These are phyloP conservation scores for Amanita phalloides DNA, from an alignment of 768 basidiomycete species.

Conservation along the genomic window DNA sequence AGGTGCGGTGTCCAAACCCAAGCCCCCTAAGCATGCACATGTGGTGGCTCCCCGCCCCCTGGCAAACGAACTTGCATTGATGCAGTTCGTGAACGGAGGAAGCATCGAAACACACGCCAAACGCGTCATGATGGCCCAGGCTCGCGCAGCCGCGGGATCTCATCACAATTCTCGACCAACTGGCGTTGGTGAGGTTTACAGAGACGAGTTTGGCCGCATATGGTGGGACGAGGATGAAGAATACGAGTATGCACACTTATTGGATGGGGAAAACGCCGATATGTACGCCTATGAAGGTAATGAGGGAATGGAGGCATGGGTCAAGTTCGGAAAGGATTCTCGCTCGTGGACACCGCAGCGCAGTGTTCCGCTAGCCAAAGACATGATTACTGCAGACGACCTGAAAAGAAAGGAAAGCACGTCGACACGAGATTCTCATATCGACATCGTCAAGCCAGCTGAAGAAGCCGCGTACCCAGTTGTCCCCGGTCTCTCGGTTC, in stretches of 20 bases:
- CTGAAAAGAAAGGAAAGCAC: neutral
- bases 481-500: slow-evolving; percentile 24
- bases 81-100: slow-evolving; percentile 64
- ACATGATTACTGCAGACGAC: neutral
- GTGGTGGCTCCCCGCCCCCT: slow-evolving; percentile 39
- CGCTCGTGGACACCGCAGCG: neutral
- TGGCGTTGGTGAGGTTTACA: slow-evolving; percentile 41
- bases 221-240: slow-evolving; percentile 71
- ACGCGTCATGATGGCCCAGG: slow-evolving; percentile 44
- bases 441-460: slow-evolving; percentile 7
- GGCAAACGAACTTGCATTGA: slow-evolving; percentile 53
- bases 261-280: slow-evolving; percentile 26
- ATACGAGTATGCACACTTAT: slow-evolving; percentile 54
- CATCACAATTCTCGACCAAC: slow-evolving; percentile 8
- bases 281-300: slow-evolving; percentile 17
- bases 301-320: slow-evolving; percentile 19
- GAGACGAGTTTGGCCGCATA: slow-evolving; percentile 49
- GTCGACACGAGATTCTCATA: neutral
- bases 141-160: slow-evolving; percentile 27
- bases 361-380: neutral
- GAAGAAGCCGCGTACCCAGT: slow-evolving; percentile 18
- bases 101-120: slow-evolving; percentile 41
- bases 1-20: slow-evolving; percentile 5
- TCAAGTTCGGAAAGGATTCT: slow-evolving; percentile 27
- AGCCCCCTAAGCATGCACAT: slow-evolving; percentile 27